Evolutionary conservation across 1,284 basidiomycete species (phyloP).

Genomic region (Leccinum subatratum): DNA sequence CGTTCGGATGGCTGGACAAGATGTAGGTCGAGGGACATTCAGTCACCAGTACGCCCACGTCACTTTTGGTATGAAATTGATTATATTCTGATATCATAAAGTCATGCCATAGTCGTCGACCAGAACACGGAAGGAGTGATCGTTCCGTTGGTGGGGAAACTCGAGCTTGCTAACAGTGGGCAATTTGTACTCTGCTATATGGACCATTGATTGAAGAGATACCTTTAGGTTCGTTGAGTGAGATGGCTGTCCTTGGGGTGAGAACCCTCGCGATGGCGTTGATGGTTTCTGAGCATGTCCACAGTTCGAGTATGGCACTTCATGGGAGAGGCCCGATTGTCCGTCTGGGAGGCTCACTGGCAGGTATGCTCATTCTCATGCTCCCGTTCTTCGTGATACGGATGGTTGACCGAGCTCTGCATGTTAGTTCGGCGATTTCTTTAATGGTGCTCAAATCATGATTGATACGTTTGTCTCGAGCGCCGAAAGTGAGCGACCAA

Average conservation of each 20-base stretch:
- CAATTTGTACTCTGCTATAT: slow-evolving; percentile 9
- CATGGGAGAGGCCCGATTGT: slow-evolving; percentile 79
- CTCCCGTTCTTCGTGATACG: neutral
- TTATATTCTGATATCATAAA: slow-evolving; percentile 18
- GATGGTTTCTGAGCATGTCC: slow-evolving; percentile 11
- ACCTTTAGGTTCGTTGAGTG: slow-evolving; percentile 70
- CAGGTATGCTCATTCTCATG: slow-evolving; percentile 40
- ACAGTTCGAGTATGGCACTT: slow-evolving; percentile 83
- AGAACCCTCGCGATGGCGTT: slow-evolving; percentile 25
- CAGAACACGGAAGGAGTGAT: slow-evolving; percentile 74
- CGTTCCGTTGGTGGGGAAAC: slow-evolving; percentile 70
- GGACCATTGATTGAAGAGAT: neutral
- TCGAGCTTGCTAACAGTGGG: slow-evolving; percentile 83
- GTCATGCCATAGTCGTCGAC: slow-evolving; percentile 86
- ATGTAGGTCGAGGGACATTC: slow-evolving; percentile 86
- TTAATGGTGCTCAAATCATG: slow-evolving; percentile 84
- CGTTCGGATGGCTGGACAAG: slow-evolving; percentile 84
- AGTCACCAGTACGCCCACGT: slow-evolving; percentile 61
- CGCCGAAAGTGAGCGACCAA: slow-evolving; percentile 60
- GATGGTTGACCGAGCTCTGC: neutral
- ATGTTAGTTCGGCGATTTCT: slow-evolving; percentile 79
- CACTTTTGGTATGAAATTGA: neutral
- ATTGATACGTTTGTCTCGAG: slow-evolving; percentile 85
- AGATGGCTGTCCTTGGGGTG: slow-evolving; percentile 81
- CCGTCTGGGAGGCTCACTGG: slow-evolving; percentile 92